These are phyloP conservation scores for Plasmodium sp. DNA, from an alignment of 169 alveolate species.

Conservation along the genomic window DNA sequence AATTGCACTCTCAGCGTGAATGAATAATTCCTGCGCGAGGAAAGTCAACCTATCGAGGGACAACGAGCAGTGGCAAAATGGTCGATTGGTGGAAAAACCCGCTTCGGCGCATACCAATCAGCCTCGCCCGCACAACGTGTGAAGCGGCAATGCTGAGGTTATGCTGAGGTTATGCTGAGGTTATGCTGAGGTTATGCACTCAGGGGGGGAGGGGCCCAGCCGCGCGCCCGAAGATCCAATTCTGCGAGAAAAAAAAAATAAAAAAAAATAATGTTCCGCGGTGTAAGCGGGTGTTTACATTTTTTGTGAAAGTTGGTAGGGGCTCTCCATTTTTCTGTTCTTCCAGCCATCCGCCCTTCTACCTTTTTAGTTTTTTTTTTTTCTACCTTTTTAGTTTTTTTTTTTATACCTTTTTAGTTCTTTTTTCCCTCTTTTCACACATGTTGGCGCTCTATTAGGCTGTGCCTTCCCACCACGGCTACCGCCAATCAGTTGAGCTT, in stretches of 20 bases:
- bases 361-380: background rate
- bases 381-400: background rate
- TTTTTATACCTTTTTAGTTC: background rate
- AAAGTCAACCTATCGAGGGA: background rate
- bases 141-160: background rate
- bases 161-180: too few species aligned
- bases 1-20: background rate
- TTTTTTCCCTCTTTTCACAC: background rate
- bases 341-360: background rate
- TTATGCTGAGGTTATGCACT: background rate
- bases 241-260: background rate
- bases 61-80: background rate
- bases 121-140: background rate
- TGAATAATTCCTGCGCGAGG: background rate
- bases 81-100: background rate
- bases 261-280: background rate
- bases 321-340: background rate
- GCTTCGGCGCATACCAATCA: background rate
- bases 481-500: background rate
- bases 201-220: background rate
- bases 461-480: background rate
- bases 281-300: background rate
- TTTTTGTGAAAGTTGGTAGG: background rate
- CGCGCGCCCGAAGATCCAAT: background rate
- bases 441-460: background rate